Conservation (phyloP, 192 early-diverging fungal genomes). For the Entophlyctis luteolus region DNA sequence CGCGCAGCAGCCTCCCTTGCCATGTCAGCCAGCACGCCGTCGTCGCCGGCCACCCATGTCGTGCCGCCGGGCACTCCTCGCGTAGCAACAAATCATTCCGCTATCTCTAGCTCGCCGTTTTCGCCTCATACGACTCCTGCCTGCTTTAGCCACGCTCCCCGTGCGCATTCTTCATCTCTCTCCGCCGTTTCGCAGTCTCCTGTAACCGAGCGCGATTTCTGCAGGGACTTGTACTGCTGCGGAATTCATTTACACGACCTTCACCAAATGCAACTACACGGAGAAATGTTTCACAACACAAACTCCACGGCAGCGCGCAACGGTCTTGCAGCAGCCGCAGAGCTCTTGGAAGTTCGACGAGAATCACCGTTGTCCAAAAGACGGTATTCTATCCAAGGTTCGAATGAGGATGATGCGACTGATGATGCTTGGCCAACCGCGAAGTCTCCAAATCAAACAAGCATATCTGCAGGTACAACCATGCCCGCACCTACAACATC, state of each 20-base stretch:
- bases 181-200: background rate
- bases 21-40: too few relatives aligned
- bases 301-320: background rate
- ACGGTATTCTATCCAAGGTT: background rate
- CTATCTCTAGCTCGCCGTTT: too few relatives aligned
- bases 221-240: constrained; percentile 88
- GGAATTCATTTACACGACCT: constrained; percentile 78
- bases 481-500: background rate
- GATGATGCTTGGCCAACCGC: background rate
- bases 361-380: too few relatives aligned
- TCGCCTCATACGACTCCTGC: too few relatives aligned
- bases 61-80: too few relatives aligned
- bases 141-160: too few relatives aligned
- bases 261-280: constrained; percentile 86
- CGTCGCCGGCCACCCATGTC: too few relatives aligned
- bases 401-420: background rate
- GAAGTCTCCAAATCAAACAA: background rate
- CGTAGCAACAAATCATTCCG: too few relatives aligned
- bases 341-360: constrained; percentile 6
- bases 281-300: constrained; percentile 75
- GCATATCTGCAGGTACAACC: background rate
- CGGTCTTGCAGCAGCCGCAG: constrained; percentile 15
- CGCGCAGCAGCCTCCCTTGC: too few relatives aligned
- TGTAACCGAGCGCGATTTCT: constrained; percentile 72
- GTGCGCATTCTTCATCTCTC: background rate